Evolutionary conservation across 768 basidiomycete genomes (phyloP), one percentile per base, ranked within the genome.

Genomic region (Auricularia cornea): DNA sequence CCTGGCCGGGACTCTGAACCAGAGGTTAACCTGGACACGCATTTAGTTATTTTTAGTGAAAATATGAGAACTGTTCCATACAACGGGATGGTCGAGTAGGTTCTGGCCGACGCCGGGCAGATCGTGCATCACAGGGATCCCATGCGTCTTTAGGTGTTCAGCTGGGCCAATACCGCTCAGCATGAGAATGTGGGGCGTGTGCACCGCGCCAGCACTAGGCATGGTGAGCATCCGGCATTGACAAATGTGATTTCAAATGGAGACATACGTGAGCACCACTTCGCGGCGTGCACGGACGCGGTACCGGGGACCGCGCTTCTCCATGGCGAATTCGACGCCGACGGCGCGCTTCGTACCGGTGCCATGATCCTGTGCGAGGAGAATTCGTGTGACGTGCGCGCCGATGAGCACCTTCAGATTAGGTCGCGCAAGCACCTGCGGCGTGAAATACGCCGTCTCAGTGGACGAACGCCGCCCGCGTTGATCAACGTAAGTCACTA

Each of bases 71-170:
- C n/a, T n/a, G n/a, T n/a, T n/a, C n/a, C 54, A 4, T 29, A 67
- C 78, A 16, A 79, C 77, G 3, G 80, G 77, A 68, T 93, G 92
- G 69, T 94, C 92, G 54, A 81, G 76, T 20, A 94, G 80, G 70
- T 92, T 80, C 10, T 81, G 76, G 16, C 92, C 92, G 23, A 94
- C 90, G 12, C 85, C 85, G 0, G 88, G 86, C 2, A 88, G 80
- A 67, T 92, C 84, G 5, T 83, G 69, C 23, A 86, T 74, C 32
- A 85, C 73, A 6, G 82, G 76, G 26, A 94, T 85, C 4, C 73
- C 72, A 62, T 85, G 75, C 40, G 76, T 71, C 12, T 76, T 66
- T 40, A 93, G 78, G 14, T 88, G 79, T 1, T 76, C 76, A 2
- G 79, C 78, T 38, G 90, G 88, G 2, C 92, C 92, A 57, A 94